These are phyloP conservation scores for Aureobasidium uvarum DNA, from an alignment of 2,329 filamentous ascomycete genomes.

Conservation along the genomic window DNA sequence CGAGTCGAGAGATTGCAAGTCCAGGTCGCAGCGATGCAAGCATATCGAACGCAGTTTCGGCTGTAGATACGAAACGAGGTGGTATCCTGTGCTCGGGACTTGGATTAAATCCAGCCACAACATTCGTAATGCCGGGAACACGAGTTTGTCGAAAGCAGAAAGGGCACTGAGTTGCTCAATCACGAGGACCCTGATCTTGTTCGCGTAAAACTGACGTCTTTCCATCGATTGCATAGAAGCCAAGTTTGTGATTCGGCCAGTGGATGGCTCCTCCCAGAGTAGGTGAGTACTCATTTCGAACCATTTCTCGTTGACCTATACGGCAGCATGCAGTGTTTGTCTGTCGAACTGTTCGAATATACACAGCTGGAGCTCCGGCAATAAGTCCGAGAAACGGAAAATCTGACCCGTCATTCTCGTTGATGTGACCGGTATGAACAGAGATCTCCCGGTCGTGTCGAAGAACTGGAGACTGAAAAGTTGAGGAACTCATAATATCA, in stretches of 20 bases:
- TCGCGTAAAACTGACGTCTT: neutral
- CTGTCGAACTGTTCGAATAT: slow-evolving; percentile 2
- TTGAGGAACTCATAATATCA: neutral
- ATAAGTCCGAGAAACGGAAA: neutral
- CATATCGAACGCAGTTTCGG: neutral
- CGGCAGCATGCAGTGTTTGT: neutral
- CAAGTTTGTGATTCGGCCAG: neutral
- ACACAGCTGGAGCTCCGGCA: neutral
- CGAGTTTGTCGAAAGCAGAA: neutral
- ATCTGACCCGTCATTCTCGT: neutral
- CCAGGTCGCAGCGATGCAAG: neutral
- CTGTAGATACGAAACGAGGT: neutral
- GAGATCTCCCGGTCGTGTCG: neutral
- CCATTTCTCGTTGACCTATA: slow-evolving; percentile 6
- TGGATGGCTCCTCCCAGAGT: neutral
- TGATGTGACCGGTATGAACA: neutral
- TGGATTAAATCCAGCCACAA: neutral
- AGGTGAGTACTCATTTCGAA: neutral
- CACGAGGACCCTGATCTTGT: neutral
- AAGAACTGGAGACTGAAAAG: neutral
- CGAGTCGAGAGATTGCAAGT: neutral
- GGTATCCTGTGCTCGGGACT: neutral
- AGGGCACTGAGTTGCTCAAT: neutral
- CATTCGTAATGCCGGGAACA: neutral
- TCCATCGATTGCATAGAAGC: neutral